Conservation (phyloP, 371 early-diverging fungal genomes). For the Nematocida major region DNA sequence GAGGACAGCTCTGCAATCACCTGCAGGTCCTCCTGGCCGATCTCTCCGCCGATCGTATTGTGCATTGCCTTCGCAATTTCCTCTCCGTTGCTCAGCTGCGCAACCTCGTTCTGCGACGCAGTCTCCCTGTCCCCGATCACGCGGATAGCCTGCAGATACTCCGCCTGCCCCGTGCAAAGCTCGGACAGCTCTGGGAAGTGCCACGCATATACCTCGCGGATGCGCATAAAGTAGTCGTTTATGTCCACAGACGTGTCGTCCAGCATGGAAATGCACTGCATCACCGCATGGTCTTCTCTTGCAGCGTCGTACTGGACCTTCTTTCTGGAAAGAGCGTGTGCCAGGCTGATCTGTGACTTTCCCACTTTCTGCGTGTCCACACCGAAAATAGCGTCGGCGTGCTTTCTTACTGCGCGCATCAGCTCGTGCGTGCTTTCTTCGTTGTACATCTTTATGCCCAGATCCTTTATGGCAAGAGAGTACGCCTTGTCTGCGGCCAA, state of each 20-base stretch:
- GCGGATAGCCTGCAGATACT: constrained; percentile 69
- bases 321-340: constrained; percentile 31
- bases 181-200: constrained; percentile 81
- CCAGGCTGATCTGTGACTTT: constrained; percentile 19
- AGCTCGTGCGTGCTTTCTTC: constrained; percentile 39
- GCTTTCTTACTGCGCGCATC: constrained; percentile 21
- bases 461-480: background rate
- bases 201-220: constrained; percentile 84
- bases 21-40: constrained; percentile 75
- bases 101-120: constrained; percentile 29
- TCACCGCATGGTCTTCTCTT: constrained; percentile 76
- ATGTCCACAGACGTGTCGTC: constrained; percentile 87
- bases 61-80: constrained; percentile 73
- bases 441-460: constrained; percentile 17
- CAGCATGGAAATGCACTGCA: constrained; percentile 80
- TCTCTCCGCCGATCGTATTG: constrained; percentile 84
- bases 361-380: background rate
- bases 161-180: constrained; percentile 71
- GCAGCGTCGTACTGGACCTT: constrained; percentile 31
- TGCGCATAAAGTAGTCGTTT: constrained; percentile 89
- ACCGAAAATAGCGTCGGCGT: constrained; percentile 3
- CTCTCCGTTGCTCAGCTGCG: constrained; percentile 12
- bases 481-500: constrained; percentile 46
- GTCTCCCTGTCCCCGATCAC: constrained; percentile 57
- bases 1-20: constrained; percentile 74